Evolutionary conservation across 1,139 yeast genomes (phyloP).

Genomic region (Pichia sp.): DNA sequence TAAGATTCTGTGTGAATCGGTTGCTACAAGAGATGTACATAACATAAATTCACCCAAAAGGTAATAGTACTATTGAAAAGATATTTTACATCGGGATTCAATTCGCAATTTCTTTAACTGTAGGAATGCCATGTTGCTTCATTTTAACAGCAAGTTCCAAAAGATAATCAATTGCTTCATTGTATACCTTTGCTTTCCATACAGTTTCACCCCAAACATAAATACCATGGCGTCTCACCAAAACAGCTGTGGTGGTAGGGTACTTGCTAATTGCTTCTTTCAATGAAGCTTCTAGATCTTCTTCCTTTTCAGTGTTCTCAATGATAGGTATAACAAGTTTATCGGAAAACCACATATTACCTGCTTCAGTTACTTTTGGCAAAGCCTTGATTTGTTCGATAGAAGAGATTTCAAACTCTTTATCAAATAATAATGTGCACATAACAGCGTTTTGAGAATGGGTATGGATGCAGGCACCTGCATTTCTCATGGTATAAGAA

Average conservation of each 20-base stretch:
- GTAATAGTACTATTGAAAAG: no score
- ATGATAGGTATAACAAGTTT: conserved; percentile 80
- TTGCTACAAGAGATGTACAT: no score
- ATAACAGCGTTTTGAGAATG: conserved; percentile 87
- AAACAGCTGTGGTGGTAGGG: conserved; percentile 76
- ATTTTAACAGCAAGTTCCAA: conserved; percentile 79
- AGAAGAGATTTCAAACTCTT: conserved; percentile 67
- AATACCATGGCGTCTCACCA: conserved; percentile 90
- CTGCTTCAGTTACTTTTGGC: conserved; percentile 62
- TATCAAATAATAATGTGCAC: conserved; percentile 62
- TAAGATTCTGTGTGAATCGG: no score
- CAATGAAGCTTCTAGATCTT: conserved; percentile 65
- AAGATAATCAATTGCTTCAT: conserved; percentile 88
- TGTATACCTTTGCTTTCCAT: conserved; percentile 88
- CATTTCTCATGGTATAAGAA: conserved; percentile 62
- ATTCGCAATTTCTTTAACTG: conserved; percentile 26
- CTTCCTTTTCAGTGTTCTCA: conserved; percentile 85
- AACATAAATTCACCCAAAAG: no score
- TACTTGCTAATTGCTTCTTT: conserved; percentile 56
- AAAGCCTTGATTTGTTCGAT: conserved; percentile 92
- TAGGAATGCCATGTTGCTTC: conserved; percentile 54
- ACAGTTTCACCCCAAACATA: conserved; percentile 93
- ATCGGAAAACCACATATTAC: conserved; percentile 66
- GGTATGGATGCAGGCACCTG: conserved; percentile 93
- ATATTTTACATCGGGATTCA: no score